A percentile compares a stretch with the other conserved stretches of the same genome.
phyloP scores from a whole-genome alignment of 2,329 filamentous ascomycete species.

The Epichloe bromicola region DNA sequence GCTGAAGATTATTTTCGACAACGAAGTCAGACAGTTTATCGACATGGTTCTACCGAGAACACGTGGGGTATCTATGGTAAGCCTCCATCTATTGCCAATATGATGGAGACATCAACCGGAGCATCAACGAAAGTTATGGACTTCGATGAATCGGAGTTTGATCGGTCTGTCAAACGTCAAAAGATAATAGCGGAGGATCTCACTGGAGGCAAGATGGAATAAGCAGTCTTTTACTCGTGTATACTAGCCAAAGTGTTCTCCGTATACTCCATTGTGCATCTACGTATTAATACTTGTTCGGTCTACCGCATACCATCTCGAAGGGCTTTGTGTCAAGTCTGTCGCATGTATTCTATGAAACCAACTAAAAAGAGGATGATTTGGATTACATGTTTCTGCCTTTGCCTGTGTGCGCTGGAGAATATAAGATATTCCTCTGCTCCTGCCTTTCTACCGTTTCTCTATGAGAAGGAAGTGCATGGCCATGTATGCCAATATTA shows the following conservation, averaged over 20 bases:
- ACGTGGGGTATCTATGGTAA: constrained; percentile 37
- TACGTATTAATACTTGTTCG: too few relatives aligned
- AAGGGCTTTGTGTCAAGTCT: neutral
- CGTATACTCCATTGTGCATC: neutral
- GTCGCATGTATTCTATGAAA: neutral
- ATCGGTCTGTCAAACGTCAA: constrained; percentile 36
- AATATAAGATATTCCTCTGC: neutral
- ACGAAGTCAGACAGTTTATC: constrained; percentile 17
- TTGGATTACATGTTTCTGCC: neutral
- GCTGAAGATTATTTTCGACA: constrained; percentile 42
- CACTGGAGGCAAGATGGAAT: constrained; percentile 44
- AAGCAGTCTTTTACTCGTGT: neutral
- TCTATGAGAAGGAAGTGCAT: constrained; percentile 93
- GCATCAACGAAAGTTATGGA: constrained; percentile 24
- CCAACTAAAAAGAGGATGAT: neutral
- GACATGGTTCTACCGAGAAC: constrained; percentile 29
- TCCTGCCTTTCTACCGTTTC: constrained; percentile 37
- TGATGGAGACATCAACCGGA: constrained; percentile 27
- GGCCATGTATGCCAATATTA: constrained; percentile 75
- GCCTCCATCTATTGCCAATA: constrained; percentile 31
- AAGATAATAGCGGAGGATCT: constrained; percentile 45
- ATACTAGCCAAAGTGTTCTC: neutral
- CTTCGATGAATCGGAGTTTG: constrained; percentile 24
- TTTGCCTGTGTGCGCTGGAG: neutral
- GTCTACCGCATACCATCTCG: neutral